phyloP scores from a whole-genome alignment of 1,139 yeast species.

The Protomyces inouyei region DNA sequence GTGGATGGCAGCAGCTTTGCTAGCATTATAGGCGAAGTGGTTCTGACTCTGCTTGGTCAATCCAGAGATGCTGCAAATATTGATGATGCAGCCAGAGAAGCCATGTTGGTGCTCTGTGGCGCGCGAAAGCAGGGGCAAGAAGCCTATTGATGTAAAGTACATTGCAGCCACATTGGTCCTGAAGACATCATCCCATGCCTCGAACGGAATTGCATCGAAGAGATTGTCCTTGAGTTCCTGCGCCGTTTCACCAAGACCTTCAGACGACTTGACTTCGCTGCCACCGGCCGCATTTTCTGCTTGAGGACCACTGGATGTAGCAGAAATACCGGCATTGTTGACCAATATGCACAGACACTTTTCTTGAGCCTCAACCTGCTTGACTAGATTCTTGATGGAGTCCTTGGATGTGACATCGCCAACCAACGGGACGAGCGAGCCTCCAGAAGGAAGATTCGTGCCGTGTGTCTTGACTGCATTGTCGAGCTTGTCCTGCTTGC shows the following conservation, averaged over 20 bases:
- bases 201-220: conserved; percentile 2
- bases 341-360: conserved; percentile 33
- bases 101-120: conserved; percentile 22
- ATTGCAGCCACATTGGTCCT: conserved; percentile 31
- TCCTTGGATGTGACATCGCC: conserved; percentile 32
- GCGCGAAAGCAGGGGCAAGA: conserved; percentile 17
- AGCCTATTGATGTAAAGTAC: conserved; percentile 22
- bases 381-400: conserved; percentile 29
- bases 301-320: conserved; percentile 19
- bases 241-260: conserved; percentile 12
- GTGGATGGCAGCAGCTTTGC: conserved; percentile 34
- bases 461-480: conserved; percentile 40
- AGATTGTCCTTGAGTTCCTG: conserved; percentile 16
- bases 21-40: conserved; percentile 44
- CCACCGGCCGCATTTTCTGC: conserved; percentile 14
- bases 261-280: background rate
- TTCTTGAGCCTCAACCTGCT: conserved; percentile 29
- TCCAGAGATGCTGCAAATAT: conserved; percentile 25
- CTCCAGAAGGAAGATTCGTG: conserved; percentile 33
- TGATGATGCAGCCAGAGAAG: conserved; percentile 22
- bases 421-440: conserved; percentile 31
- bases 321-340: conserved; percentile 34
- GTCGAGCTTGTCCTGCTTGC: conserved; percentile 42
- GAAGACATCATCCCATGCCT: conserved; percentile 22
- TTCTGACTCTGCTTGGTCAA: conserved; percentile 46